Conservation (phyloP, 345 rosid genomes). For the Adansonia digitata region DNA sequence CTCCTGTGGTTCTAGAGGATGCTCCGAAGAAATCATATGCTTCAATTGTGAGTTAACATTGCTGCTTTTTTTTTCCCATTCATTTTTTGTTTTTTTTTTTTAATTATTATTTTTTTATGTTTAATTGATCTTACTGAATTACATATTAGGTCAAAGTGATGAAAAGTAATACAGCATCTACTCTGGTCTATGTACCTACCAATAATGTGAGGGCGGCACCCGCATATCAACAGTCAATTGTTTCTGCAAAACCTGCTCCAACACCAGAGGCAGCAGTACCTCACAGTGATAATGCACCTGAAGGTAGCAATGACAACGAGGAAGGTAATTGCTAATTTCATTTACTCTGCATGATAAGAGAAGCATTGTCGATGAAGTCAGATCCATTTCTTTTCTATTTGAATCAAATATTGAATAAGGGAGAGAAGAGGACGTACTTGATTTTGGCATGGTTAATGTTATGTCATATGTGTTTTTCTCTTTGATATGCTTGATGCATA, state of each 20-base stretch:
- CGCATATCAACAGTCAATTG: slow-evolving; percentile 24
- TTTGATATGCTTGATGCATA: neutral
- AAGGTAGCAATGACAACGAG: slow-evolving; percentile 34
- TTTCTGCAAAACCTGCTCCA: slow-evolving; percentile 36
- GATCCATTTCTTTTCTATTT: neutral
- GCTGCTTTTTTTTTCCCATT: slow-evolving; percentile 5
- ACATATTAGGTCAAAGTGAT: slow-evolving; percentile 48
- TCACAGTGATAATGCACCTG: slow-evolving; percentile 24
- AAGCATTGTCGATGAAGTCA: neutral
- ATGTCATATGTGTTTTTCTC: neutral
- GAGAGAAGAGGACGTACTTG: neutral
- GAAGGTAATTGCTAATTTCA: slow-evolving; percentile 33
- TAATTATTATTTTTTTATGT: slow-evolving; percentile 15
- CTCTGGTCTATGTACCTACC: slow-evolving; percentile 32
- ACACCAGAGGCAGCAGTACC: slow-evolving; percentile 27
- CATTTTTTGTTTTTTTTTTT: neutral
- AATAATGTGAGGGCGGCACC: slow-evolving; percentile 29
- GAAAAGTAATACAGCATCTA: slow-evolving; percentile 30
- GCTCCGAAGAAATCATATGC: slow-evolving; percentile 72
- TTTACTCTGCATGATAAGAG: neutral
- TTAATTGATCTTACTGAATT: neutral
- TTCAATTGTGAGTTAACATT: slow-evolving; percentile 55
- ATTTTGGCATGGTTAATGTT: neutral
- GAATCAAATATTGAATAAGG: neutral
- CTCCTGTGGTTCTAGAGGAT: slow-evolving; percentile 39